phyloP scores from a whole-genome alignment of 768 basidiomycete species.

The Tulasnella sp. region DNA sequence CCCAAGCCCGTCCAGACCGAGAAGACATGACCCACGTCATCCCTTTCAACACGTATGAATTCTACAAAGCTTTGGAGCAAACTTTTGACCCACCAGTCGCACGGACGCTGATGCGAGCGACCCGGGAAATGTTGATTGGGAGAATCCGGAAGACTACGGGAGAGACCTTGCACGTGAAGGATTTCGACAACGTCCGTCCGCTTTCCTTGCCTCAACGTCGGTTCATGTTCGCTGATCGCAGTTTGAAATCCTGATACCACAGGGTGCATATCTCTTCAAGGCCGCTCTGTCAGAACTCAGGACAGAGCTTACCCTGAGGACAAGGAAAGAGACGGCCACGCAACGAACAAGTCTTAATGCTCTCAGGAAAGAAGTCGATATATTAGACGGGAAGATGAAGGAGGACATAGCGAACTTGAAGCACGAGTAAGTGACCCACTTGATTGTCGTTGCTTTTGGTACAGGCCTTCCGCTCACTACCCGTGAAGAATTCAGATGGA shows the following conservation, averaged over 20 bases:
- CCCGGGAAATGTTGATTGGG: slow-evolving; percentile 66
- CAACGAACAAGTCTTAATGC: slow-evolving; percentile 65
- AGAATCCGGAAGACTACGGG: slow-evolving; percentile 56
- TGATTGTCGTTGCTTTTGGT: neutral
- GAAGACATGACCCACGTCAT: neutral
- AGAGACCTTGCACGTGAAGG: slow-evolving; percentile 63
- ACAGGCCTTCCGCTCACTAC: slow-evolving; percentile 1
- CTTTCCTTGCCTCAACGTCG: neutral
- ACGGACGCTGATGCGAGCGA: slow-evolving; percentile 72
- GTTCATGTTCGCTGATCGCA: neutral
- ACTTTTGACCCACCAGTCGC: slow-evolving; percentile 66
- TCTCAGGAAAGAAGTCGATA: slow-evolving; percentile 77
- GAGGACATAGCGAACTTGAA: slow-evolving; percentile 80
- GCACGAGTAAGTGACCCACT: slow-evolving; percentile 62
- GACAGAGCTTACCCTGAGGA: slow-evolving; percentile 70
- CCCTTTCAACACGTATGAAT: slow-evolving; percentile 74
- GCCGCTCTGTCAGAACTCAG: slow-evolving; percentile 87
- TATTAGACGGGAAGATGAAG: slow-evolving; percentile 81
- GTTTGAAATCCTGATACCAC: neutral
- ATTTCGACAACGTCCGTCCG: slow-evolving; percentile 67
- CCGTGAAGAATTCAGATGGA: slow-evolving; percentile 83
- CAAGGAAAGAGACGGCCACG: slow-evolving; percentile 75
- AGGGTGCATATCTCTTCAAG: slow-evolving; percentile 94
- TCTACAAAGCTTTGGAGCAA: slow-evolving; percentile 58
- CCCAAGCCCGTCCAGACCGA: neutral